Percentiles rank a stretch among this genome's conserved stretches.
These are phyloP conservation scores for Vaccinium corymbosum DNA, from an alignment of 148 eudicot genomes.

Conservation along the genomic window DNA sequence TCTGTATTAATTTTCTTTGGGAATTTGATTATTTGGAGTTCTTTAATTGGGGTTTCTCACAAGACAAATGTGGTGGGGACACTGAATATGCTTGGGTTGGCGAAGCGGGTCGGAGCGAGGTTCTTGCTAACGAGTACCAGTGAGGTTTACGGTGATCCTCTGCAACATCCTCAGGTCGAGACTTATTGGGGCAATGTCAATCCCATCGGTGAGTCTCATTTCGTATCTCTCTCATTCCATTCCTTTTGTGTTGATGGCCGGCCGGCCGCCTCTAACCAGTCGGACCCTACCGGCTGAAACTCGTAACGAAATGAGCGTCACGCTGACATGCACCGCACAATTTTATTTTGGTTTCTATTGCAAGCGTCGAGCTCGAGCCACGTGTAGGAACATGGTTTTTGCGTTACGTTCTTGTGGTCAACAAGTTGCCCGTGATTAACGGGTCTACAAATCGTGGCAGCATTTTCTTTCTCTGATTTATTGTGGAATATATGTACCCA, in stretches of 20 bases:
- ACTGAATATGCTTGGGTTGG: constrained; percentile 90
- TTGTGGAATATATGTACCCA: too few relatives aligned
- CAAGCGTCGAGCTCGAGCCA: neutral
- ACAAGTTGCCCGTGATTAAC: neutral
- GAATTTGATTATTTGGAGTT: neutral
- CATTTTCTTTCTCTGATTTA: neutral
- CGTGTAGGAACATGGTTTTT: neutral
- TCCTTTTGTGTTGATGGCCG: neutral
- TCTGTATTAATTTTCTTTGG: neutral
- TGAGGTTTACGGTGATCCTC: constrained; percentile 93
- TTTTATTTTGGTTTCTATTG: neutral
- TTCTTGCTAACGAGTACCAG: constrained; percentile 94
- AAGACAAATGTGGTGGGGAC: constrained; percentile 99
- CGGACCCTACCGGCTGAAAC: neutral
- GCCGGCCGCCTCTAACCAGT: neutral
- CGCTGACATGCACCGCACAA: neutral
- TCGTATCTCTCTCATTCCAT: neutral
- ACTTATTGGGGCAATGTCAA: constrained; percentile 93
- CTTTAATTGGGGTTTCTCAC: constrained; percentile 20
- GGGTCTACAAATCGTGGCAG: neutral
- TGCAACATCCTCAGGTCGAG: constrained; percentile 62
- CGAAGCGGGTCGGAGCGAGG: constrained; percentile 91
- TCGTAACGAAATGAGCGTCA: neutral
- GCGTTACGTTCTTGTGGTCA: neutral
- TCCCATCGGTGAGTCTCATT: constrained; percentile 39